phyloP scores from a whole-genome alignment of 2,329 filamentous ascomycete species.

The Trichoderma arundinaceum region DNA sequence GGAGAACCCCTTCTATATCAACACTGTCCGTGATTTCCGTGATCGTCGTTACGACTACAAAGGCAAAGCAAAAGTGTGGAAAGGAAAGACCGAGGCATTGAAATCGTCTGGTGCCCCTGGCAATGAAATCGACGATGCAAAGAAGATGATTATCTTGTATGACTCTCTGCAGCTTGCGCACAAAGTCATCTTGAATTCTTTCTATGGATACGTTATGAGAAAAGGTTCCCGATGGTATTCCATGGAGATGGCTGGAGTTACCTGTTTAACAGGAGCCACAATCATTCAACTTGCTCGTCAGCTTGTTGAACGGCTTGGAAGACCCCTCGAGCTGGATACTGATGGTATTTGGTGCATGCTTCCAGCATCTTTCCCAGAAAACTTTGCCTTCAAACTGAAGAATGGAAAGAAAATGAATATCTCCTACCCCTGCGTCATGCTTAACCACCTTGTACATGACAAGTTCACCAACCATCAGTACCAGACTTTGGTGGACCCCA shows the following conservation, averaged over 20 bases:
- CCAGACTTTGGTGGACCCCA: constrained; percentile 81
- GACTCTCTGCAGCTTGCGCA: constrained; percentile 96
- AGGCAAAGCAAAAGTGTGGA: constrained; percentile 97
- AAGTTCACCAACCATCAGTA: constrained; percentile 98
- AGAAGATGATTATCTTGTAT: constrained; percentile 98
- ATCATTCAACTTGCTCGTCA: constrained; percentile 97
- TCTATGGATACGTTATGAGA: constrained; percentile 99
- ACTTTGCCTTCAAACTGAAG: constrained; percentile 91
- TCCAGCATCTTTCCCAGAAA: constrained; percentile 93
- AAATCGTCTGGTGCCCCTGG: constrained; percentile 80
- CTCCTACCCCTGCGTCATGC: constrained; percentile 98
- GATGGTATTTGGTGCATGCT: constrained; percentile 99
- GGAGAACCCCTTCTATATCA: constrained; percentile 97
- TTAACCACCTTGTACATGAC: constrained; percentile 95
- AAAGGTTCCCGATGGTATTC: constrained; percentile 99
- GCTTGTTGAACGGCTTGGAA: constrained; percentile 89
- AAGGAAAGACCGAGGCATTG: constrained; percentile 87
- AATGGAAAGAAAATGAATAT: constrained; percentile 96
- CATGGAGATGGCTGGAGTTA: constrained; percentile 98
- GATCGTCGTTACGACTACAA: constrained; percentile 99
- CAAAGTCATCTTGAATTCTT: constrained; percentile 98
- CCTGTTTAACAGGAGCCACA: constrained; percentile 90
- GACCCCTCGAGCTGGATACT: constrained; percentile 92
- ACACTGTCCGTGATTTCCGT: constrained; percentile 94
- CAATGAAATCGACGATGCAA: constrained; percentile 85